Evolutionary conservation across 1,139 yeast genomes (phyloP), one percentile per base, ranked within the genome.

Genomic region (Candida anutae): DNA sequence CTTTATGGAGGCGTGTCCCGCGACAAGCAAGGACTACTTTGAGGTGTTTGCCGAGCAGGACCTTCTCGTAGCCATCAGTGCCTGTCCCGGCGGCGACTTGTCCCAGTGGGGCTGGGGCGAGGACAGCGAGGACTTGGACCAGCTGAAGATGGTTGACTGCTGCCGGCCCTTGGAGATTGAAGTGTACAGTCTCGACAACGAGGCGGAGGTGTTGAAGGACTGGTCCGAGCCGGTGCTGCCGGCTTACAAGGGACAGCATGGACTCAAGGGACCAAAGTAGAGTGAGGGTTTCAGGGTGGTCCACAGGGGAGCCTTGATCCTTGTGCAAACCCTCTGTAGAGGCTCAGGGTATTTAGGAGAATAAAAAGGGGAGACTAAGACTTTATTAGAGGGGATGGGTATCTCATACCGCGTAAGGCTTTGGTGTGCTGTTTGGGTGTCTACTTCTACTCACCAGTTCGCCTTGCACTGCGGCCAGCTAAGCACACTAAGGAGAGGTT

Each of bases 61-160:
- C 40, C 53, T 76, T 29, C 52, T 77, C 30, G 74, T 77, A 34
- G 84, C 83, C 5, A 63, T 77, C 28, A 68, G 77, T 33, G 78
- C 82, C 4, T 77, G 83, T 46, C 83, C 83, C 3, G 84, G 83
- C 23, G 84, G 84, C 11, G 83, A 76, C 45, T 55, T 77, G 32
- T 71, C 79, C 12, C 62, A 64, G 35, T 77, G 83, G 83, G 81
- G 75, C 23, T 77, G 83, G 83, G 82, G 82, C 27, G 79, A 69
- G 46, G 50, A 50, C 23, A 58, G 59, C 31, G 69, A 62, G 14
- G 62, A 61, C 24, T 59, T 55, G 19, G 54, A 50, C n/a, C 58
- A 54, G n/a, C 61, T 49, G 36, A 73, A 69, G 33, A 74, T 75
- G 80, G 57, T 64, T 13, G 73, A 69, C 31, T 70, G 77, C 42